Percentiles rank a stretch among this genome's conserved stretches.
Conservation (phyloP, 2,329 filamentous ascomycete species). For the Penicillium thymicola region DNA sequence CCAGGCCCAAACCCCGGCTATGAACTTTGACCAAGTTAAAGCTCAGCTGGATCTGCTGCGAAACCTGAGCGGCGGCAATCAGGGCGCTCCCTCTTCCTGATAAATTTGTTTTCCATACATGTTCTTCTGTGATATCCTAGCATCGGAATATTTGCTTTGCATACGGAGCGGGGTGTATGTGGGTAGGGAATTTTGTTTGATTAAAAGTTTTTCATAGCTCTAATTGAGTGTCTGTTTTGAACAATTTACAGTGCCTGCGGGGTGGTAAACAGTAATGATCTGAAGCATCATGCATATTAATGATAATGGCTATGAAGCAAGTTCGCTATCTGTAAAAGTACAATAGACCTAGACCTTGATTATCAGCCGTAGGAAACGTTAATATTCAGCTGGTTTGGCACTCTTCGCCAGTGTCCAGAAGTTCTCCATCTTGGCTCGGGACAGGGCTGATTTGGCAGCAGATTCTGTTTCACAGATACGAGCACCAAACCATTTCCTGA, state of each 20-base stretch:
- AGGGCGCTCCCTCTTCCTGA: conserved; percentile 31
- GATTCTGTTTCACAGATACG: conserved; percentile 91
- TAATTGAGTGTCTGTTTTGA: not conserved
- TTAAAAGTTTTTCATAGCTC: conserved; percentile 7
- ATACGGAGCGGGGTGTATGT: conserved; percentile 21
- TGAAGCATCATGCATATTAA: conserved; percentile 1
- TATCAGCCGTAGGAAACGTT: not conserved
- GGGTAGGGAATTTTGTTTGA: conserved; percentile 8
- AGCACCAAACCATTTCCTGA: conserved; percentile 78
- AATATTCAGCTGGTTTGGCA: conserved; percentile 39
- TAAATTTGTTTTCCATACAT: conserved; percentile 6
- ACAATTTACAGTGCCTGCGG: not conserved
- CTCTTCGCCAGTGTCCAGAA: conserved; percentile 91
- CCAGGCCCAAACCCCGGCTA: conserved; percentile 26
- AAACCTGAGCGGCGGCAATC: conserved; percentile 35
- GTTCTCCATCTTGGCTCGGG: conserved; percentile 84
- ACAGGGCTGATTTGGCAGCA: conserved; percentile 76
- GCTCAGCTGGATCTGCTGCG: conserved; percentile 42
- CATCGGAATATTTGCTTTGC: conserved; percentile 25
- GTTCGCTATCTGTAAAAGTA: conserved; percentile 6
- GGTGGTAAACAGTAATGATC: not conserved
- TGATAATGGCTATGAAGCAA: conserved; percentile 3
- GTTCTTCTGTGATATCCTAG: conserved; percentile 11
- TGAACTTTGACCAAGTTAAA: conserved; percentile 43
- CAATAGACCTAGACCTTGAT: conserved; percentile 1